These are phyloP conservation scores for Cyclaneusma minus DNA, from an alignment of 2,329 filamentous ascomycete genomes.

Conservation along the genomic window DNA sequence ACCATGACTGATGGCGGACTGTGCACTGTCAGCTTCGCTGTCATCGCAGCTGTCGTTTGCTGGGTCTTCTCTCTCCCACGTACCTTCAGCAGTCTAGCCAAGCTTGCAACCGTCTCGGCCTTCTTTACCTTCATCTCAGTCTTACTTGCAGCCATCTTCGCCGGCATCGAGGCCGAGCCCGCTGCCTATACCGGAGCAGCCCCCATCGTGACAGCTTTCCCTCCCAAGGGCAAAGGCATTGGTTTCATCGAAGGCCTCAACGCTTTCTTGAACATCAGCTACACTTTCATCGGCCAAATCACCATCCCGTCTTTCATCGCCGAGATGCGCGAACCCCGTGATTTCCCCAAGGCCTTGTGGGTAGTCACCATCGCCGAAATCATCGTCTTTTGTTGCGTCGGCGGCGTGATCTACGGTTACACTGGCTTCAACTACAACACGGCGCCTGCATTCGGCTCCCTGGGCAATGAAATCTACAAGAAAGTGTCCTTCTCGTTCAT, in stretches of 20 bases:
- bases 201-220: constrained; percentile 52
- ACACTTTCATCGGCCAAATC: constrained; percentile 92
- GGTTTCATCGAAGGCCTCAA: constrained; percentile 72
- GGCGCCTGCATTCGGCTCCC: constrained; percentile 71
- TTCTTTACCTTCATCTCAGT: constrained; percentile 85
- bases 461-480: constrained; percentile 60
- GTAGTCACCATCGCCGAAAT: constrained; percentile 80
- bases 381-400: constrained; percentile 71
- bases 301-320: constrained; percentile 90
- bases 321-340: constrained; percentile 63
- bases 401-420: constrained; percentile 69
- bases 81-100: constrained; percentile 69
- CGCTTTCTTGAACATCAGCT: constrained; percentile 89
- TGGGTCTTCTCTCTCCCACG: constrained; percentile 70
- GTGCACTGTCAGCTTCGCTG: constrained; percentile 69
- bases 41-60: constrained; percentile 59
- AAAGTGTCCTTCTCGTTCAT: constrained; percentile 90
- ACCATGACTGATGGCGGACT: constrained; percentile 61
- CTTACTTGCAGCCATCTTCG: constrained; percentile 68
- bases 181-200: constrained; percentile 49
- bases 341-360: constrained; percentile 89
- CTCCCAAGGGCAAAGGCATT: constrained; percentile 45
- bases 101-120: constrained; percentile 64
- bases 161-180: constrained; percentile 60
- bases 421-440: constrained; percentile 84